Evolutionary conservation across 139 green algal genomes (phyloP), one percentile per base, ranked within the genome.

Genomic region (Trebouxia sp.): DNA sequence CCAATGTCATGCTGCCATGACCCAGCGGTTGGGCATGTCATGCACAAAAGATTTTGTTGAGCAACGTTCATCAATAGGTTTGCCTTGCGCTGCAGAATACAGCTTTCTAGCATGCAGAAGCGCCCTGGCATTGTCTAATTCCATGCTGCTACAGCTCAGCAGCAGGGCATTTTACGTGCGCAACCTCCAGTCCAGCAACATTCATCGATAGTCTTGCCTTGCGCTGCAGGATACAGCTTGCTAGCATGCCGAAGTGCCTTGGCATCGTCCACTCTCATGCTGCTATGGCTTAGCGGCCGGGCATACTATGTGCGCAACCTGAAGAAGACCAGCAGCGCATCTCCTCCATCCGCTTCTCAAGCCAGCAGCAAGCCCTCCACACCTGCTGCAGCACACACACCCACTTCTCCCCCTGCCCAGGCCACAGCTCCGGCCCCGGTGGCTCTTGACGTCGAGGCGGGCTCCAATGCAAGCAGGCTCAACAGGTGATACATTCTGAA

Each of bases 261-360:
- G 7, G 80, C 69, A 22, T 69, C 67, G 5, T 83, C 80, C 8
- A 20, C 42, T 30, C 38, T 43, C 38, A 79, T 79, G 51, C 45
- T 83, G 50, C 47, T 65, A 35, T 50, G 30, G 38, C 56, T 82
- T 22, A 48, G 28, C 50, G n/a, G 41, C 39, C 28, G 32, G 30
- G 56, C 58, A 22, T 47, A 11, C 22, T 62, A 62, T n/a, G 47
- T 75, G 20, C 14, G 8, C 26, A 37, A 39, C 39, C n/a, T 48
- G n/a, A 65, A 55, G 28, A 28, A 39, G 26, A 15, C 41, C 26
- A 11, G 11, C 69, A 55, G 69, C 39, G 8, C n/a, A 0, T 72
- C 62, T 3, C 62, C 62, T 4, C 55, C 55, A 14, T 30, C 62
- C 35, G 42, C 62, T 15, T 35, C 42, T 32, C 62, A 37, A 11